Percentiles rank a stretch among this genome's conserved stretches.
phyloP scores from a whole-genome alignment of 331 rosid species.

The Prunus yedoensis region DNA sequence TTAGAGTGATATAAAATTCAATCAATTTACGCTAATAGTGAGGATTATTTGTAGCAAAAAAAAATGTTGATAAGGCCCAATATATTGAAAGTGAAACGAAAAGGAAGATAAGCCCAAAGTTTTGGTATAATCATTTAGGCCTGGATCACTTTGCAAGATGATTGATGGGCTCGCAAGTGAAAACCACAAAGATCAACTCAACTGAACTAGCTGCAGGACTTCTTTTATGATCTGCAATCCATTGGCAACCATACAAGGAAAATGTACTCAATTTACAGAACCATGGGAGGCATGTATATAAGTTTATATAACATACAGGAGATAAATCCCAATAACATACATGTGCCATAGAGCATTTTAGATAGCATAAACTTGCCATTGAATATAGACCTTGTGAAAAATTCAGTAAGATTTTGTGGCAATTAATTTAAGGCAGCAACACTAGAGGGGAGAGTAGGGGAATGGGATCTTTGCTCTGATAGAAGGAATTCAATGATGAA shows the following conservation, averaged over 20 bases:
- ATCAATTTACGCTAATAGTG: no score
- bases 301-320: not conserved
- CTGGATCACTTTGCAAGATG: no score
- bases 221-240: not conserved
- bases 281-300: not conserved
- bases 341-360: not conserved
- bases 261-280: not conserved
- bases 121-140: no score
- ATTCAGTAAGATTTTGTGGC: constrained; percentile 34
- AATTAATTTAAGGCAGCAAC: constrained; percentile 35
- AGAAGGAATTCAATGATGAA: constrained; percentile 33
- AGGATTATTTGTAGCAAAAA: no score
- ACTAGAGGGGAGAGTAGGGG: constrained; percentile 69
- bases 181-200: no score
- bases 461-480: constrained; percentile 54
- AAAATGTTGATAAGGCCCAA: no score
- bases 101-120: no score
- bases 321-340: not conserved
- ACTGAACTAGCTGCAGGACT: no score
- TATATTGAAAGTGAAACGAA: no score
- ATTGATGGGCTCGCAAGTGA: no score
- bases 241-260: not conserved
- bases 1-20: no score
- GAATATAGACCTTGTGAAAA: not conserved
- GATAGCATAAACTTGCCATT: not conserved